Percentiles rank a stretch among this genome's conserved stretches.
Evolutionary conservation across 192 early-diverging fungal species (phyloP).

Genomic region (Coemansia sp.): DNA sequence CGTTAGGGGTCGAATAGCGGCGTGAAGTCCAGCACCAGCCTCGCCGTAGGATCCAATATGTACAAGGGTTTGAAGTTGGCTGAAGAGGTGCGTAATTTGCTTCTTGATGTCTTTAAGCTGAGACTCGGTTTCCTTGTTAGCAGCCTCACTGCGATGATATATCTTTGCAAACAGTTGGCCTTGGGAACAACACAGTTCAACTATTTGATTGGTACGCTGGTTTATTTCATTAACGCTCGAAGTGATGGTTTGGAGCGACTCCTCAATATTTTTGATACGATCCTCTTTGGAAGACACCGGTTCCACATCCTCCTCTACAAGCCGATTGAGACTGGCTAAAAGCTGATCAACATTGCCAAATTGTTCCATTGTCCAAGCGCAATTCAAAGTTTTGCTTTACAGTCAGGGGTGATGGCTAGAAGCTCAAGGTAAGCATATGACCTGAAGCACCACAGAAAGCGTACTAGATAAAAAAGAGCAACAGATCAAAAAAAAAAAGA

Average conservation of each 20-base stretch:
- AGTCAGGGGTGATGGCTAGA: background rate
- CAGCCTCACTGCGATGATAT: constrained; percentile 4
- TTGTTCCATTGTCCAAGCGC: background rate
- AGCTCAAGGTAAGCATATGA: background rate
- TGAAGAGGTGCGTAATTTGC: background rate
- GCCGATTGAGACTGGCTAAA: constrained; percentile 5
- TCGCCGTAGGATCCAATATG: background rate
- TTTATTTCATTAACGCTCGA: constrained; percentile 1
- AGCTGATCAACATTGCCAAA: constrained; percentile 3
- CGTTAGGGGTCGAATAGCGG: background rate
- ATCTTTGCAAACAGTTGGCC: constrained; percentile 15
- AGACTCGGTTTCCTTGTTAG: constrained; percentile 1
- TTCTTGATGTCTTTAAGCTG: constrained; percentile 6
- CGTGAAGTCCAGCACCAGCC: background rate
- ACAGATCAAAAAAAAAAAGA: background rate
- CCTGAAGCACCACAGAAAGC: background rate
- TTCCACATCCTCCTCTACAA: constrained; percentile 5
- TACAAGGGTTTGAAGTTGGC: constrained; percentile 12
- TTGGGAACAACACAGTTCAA: constrained; percentile 15
- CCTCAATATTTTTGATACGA: background rate
- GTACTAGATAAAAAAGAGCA: background rate
- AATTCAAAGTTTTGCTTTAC: background rate
- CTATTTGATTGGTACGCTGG: constrained; percentile 9
- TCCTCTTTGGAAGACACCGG: background rate
- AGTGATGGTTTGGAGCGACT: background rate